These are phyloP conservation scores for Arthonia radiata DNA, from an alignment of 495 filamentous ascomycete genomes.

Conservation along the genomic window DNA sequence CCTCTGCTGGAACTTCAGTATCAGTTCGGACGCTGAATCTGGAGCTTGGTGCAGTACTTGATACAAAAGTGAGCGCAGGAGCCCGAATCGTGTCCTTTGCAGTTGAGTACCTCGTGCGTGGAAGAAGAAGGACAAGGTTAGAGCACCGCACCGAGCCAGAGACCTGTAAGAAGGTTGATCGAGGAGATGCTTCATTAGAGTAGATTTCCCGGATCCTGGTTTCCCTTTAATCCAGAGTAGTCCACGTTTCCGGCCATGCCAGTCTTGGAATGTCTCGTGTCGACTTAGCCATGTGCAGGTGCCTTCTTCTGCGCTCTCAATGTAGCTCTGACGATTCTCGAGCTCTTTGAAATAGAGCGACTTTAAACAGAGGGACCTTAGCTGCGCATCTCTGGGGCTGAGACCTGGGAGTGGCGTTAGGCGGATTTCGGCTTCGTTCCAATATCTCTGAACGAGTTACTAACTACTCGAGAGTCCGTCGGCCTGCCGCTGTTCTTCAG, in stretches of 20 bases:
- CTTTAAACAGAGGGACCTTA: conserved; percentile 20
- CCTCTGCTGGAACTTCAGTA: neutral
- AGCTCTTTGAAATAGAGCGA: conserved; percentile 4
- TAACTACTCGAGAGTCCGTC: no score
- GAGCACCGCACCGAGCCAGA: no score
- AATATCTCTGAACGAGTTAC: no score
- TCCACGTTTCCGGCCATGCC: conserved; percentile 1
- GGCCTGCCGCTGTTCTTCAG: no score
- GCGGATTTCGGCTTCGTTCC: no score
- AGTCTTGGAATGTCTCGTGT: neutral
- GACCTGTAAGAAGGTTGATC: no score
- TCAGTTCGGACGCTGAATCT: neutral
- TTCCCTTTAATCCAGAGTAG: conserved; percentile 9
- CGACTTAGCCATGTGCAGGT: conserved; percentile 5
- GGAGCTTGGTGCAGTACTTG: conserved; percentile 8
- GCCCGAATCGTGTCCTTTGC: conserved; percentile 11
- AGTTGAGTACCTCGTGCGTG: conserved; percentile 12
- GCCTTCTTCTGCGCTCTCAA: conserved; percentile 1
- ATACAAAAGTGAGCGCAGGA: conserved; percentile 15
- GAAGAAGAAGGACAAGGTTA: conserved; percentile 18
- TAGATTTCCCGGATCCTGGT: conserved; percentile 8
- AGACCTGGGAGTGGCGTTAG: no score
- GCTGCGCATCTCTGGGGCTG: no score
- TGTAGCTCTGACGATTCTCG: conserved; percentile 2
- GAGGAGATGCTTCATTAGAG: conserved; percentile 4